Evolutionary conservation across 306 rosid genomes (phyloP).

Genomic region (Macrotyloma uniflorum): DNA sequence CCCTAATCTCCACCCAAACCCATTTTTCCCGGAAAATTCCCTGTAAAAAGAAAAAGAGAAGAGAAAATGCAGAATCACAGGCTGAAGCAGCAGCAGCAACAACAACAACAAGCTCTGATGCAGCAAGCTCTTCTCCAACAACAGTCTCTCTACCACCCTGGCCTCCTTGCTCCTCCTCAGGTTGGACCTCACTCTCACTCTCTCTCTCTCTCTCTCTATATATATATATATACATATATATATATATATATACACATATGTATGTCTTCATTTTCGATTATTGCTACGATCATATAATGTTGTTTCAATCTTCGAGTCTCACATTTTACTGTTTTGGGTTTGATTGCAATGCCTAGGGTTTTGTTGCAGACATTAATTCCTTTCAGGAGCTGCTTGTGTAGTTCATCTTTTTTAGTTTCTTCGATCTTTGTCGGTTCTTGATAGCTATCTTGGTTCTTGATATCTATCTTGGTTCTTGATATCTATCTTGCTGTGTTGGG

Average conservation of each 20-base stretch:
- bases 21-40: slow-evolving; percentile 42
- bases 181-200: slow-evolving; percentile 42
- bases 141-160: slow-evolving; percentile 95
- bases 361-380: not conserved
- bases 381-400: not conserved
- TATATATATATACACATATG: too few relatives aligned
- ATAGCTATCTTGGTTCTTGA: not conserved
- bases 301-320: not conserved
- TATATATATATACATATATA: too few relatives aligned
- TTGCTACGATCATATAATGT: not conserved
- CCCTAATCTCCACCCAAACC: slow-evolving; percentile 62
- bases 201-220: too few relatives aligned
- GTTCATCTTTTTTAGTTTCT: not conserved
- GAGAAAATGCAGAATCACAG: slow-evolving; percentile 93
- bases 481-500: not conserved
- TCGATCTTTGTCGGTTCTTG: not conserved
- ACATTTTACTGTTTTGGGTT: not conserved
- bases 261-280: not conserved
- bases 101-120: slow-evolving; percentile 96
- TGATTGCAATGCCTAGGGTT: slow-evolving; percentile 41
- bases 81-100: slow-evolving; percentile 96
- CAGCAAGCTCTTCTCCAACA: slow-evolving; percentile 98
- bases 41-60: slow-evolving; percentile 12
- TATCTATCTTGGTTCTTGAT: not conserved
- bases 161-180: slow-evolving; percentile 97